These are phyloP conservation scores for Globisporangium takayamanum DNA, from an alignment of 352 stramenopile species.

Conservation along the genomic window DNA sequence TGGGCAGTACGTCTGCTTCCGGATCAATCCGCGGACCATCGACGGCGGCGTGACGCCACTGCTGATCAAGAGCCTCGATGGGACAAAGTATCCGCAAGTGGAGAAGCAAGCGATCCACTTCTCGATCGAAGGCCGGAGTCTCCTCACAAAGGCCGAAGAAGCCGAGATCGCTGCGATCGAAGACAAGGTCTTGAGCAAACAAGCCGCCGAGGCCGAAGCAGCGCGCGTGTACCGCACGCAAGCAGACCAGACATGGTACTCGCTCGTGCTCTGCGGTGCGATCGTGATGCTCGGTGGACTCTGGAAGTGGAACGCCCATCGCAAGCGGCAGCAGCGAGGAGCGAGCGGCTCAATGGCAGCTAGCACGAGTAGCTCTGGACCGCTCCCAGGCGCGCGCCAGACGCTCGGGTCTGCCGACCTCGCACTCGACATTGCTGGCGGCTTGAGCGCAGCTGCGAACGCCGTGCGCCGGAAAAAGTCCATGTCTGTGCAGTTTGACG, in stretches of 20 bases:
- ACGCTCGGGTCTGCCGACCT: slow-evolving; percentile 5
- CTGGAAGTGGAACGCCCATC: slow-evolving; percentile 12
- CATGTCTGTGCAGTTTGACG: slow-evolving; percentile 12
- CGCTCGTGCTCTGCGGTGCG: slow-evolving; percentile 7
- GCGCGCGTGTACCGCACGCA: slow-evolving; percentile 1
- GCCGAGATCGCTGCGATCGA: slow-evolving; percentile 48
- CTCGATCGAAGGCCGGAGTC: slow-evolving; percentile 64
- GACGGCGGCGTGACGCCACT: slow-evolving; percentile 38
- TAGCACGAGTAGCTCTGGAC: neutral
- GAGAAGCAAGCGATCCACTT: slow-evolving; percentile 74
- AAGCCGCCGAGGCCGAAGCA: slow-evolving; percentile 24
- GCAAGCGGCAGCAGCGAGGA: slow-evolving; percentile 13
- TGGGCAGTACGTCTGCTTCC: slow-evolving; percentile 61
- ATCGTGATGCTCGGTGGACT: slow-evolving; percentile 7
- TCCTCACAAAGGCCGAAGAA: slow-evolving; percentile 52
- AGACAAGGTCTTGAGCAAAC: slow-evolving; percentile 26
- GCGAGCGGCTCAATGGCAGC: neutral
- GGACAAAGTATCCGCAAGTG: slow-evolving; percentile 43
- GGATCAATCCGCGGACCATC: slow-evolving; percentile 36
- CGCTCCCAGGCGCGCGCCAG: neutral
- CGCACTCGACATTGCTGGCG: neutral
- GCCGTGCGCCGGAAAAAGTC: slow-evolving; percentile 15
- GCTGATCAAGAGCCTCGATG: slow-evolving; percentile 47
- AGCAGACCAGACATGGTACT: slow-evolving; percentile 13
- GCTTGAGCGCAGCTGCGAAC: neutral